These are phyloP conservation scores for Sporothrix brunneoviolacea DNA, from an alignment of 2,329 filamentous ascomycete species.

Conservation along the genomic window DNA sequence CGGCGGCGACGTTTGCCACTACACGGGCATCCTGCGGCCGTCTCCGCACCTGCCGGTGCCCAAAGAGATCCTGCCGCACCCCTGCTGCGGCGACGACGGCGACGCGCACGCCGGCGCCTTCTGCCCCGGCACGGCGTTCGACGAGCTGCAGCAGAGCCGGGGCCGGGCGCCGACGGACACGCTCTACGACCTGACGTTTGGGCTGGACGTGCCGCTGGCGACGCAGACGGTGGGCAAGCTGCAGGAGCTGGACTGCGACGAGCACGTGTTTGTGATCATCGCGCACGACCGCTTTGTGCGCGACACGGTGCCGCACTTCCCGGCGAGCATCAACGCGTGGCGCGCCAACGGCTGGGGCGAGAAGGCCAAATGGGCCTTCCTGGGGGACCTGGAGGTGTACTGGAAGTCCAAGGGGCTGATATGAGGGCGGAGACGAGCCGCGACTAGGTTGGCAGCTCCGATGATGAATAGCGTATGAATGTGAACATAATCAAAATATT, in stretches of 20 bases:
- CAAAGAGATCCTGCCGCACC: conserved; percentile 5
- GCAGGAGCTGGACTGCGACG: conserved; percentile 18
- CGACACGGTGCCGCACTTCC: conserved; percentile 16
- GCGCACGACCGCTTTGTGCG: conserved; percentile 18
- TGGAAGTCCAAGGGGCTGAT: conserved; percentile 7
- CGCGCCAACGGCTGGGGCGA: conserved; percentile 15
- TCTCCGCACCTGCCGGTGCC: conserved; percentile 17
- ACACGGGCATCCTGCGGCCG: conserved; percentile 19
- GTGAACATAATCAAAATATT: too few species aligned
- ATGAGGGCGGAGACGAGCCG: too few species aligned
- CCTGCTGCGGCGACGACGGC: not conserved
- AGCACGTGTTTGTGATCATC: conserved; percentile 16
- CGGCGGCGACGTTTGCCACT: conserved; percentile 21
- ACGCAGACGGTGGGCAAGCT: conserved; percentile 16
- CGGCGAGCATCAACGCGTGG: conserved; percentile 16
- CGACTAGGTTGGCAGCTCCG: too few species aligned
- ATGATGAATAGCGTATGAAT: too few species aligned
- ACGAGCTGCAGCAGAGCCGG: conserved; percentile 5
- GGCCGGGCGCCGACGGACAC: conserved; percentile 7
- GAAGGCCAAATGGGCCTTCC: conserved; percentile 17
- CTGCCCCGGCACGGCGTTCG: conserved; percentile 11
- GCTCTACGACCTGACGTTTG: conserved; percentile 8
- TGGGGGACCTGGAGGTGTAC: conserved; percentile 14
- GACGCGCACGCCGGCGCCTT: not conserved
- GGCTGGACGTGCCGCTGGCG: conserved; percentile 3